Base-by-base conservation (phyloP, 495 filamentous ascomycete species). In the Baudoinia panamericana region DNA sequence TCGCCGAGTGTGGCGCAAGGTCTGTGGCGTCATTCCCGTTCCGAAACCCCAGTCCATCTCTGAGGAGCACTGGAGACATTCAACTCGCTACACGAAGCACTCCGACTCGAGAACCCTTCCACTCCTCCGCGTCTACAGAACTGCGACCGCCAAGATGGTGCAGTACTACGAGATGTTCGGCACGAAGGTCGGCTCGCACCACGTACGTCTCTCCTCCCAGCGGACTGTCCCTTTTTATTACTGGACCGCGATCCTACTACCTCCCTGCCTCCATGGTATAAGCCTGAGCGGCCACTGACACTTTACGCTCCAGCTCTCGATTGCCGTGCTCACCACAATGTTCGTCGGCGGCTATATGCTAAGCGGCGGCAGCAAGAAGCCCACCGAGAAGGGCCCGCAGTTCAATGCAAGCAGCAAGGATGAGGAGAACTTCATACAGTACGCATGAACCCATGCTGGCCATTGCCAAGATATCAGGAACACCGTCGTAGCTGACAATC, bases 401-500 rank as follows among this genome's bases (percentile, higher is more conserved):
- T 84, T 93, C 69, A 80, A 87, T 62, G 86, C 88, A 30, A 66
- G 68, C 43, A 87, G 76, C 66, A 79, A 84, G 58, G 88, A 95
- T 58, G 88, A 97, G 73, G 86, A 92, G 69, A 77, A 78, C 53
- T 97, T 95, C 67, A 90, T 97, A 70, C 84, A 93, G 88, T 96
- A 75, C 60, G 81, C 33, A 11, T 15, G 9, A 4, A 8, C 13
- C 8, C 21, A 15, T 18, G 7, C 3, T 17, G 16, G 26, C 3
- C 6, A 23, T n/a, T 11, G 34, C 19, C 10, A 22, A 37, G 20
- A 22, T 19, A 16, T 5, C 7, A 13, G 2, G 22, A 6, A 15
- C 19, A n/a, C 2, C 7, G 18, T 8, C 7, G 6, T 23, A 24
- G 21, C 33, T 33, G 48, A 41, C 19, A 53, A 36, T 16, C 2